Percentiles rank a stretch among this genome's conserved stretches.
Conservation (phyloP, 129 eudicot species). For the Ambrosia artemisiifolia region DNA sequence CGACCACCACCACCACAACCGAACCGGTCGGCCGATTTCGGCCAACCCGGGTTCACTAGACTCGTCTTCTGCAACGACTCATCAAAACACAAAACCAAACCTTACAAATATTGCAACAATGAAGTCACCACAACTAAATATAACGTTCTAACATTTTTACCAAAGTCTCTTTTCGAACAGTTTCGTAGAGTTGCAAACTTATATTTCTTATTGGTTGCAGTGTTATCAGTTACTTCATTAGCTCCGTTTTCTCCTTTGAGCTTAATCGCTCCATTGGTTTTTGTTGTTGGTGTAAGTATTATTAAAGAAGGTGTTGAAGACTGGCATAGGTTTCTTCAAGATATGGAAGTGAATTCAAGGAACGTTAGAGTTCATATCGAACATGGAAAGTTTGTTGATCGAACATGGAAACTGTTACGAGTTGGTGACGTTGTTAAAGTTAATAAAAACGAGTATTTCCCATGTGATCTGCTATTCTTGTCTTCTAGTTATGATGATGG, state of each 20-base stretch:
- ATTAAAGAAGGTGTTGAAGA: conserved; percentile 50
- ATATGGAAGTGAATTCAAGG: conserved; percentile 47
- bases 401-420: conserved; percentile 38
- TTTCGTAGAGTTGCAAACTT: conserved; percentile 57
- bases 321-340: conserved; percentile 54
- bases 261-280: conserved; percentile 51
- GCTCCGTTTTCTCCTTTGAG: conserved; percentile 46
- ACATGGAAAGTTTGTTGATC: conserved; percentile 35
- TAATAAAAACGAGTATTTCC: conserved; percentile 46
- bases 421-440: conserved; percentile 56
- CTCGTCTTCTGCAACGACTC: conserved; percentile 49
- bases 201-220: conserved; percentile 49
- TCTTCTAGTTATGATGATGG: conserved; percentile 62
- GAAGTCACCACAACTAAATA: conserved; percentile 49
- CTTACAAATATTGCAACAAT: conserved; percentile 42
- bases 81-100: conserved; percentile 31
- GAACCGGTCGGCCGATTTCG: conserved; percentile 17
- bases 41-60: conserved; percentile 50
- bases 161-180: conserved; percentile 52
- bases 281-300: conserved; percentile 50
- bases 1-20: conserved; percentile 35
- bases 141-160: conserved; percentile 45
- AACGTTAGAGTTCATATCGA: conserved; percentile 49
- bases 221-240: conserved; percentile 42
- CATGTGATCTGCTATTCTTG: conserved; percentile 39